phyloP scores from a whole-genome alignment of 805 yeast species.

The Wickerhamomyces chaumierensis region DNA sequence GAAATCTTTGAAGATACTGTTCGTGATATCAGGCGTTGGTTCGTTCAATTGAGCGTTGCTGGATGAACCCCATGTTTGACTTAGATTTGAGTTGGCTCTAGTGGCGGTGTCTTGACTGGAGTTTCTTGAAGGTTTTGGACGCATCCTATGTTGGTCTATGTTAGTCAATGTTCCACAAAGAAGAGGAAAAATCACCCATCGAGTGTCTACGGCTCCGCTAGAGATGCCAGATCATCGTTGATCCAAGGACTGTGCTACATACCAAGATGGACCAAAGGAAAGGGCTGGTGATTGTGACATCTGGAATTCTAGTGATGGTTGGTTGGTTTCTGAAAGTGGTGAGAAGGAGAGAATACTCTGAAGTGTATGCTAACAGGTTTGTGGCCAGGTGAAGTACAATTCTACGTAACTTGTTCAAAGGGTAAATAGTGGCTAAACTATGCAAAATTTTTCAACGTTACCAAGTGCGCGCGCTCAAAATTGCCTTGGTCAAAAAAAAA shows the following conservation, averaged over 20 bases:
- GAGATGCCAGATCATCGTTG: background rate
- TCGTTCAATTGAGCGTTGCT: background rate
- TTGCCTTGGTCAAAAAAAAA: too few relatives aligned
- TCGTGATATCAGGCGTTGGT: background rate
- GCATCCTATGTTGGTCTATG: constrained; percentile 18
- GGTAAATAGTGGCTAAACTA: too few relatives aligned
- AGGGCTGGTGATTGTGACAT: constrained; percentile 21
- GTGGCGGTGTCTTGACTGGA: constrained; percentile 3
- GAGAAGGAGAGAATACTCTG: too few relatives aligned
- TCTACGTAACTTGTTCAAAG: too few relatives aligned
- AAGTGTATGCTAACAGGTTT: too few relatives aligned
- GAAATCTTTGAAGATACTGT: background rate
- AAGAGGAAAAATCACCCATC: background rate
- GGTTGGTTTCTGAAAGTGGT: too few relatives aligned
- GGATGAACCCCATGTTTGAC: background rate
- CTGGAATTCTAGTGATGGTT: too few relatives aligned
- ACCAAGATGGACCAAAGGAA: constrained; percentile 23
- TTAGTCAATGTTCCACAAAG: constrained; percentile 4
- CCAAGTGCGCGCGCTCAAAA: too few relatives aligned
- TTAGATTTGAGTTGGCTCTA: background rate
- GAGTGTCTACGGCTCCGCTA: background rate
- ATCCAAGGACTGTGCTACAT: constrained; percentile 1
- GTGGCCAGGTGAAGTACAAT: too few relatives aligned
- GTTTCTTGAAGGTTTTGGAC: constrained; percentile 17
- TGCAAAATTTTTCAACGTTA: too few relatives aligned